These are phyloP conservation scores for Cryptococcus sp. DNA, from an alignment of 1,284 basidiomycete species.

Conservation along the genomic window DNA sequence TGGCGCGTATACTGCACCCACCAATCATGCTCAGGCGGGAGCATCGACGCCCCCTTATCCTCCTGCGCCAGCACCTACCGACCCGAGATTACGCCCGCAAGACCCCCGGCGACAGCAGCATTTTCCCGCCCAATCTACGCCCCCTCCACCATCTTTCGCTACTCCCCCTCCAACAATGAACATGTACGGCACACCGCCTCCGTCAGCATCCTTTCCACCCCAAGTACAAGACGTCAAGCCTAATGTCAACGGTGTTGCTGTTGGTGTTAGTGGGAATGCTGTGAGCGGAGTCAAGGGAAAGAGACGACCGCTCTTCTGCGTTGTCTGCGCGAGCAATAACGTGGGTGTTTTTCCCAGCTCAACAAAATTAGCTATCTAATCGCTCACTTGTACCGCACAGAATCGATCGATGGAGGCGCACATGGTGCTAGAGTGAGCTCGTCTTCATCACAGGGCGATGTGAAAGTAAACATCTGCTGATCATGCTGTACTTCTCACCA, in stretches of 20 bases:
- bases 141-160: constrained; percentile 10
- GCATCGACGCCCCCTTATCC: constrained; percentile 5
- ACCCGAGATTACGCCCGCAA: constrained; percentile 20
- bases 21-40: background rate
- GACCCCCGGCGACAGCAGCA: constrained; percentile 21
- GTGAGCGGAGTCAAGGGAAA: constrained; percentile 15
- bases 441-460: background rate
- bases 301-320: constrained; percentile 80
- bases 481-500: background rate
- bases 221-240: constrained; percentile 10
- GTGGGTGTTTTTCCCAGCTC: constrained; percentile 55
- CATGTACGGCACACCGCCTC: background rate
- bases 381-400: constrained; percentile 54
- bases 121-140: constrained; percentile 1
- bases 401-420: constrained; percentile 99
- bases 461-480: background rate
- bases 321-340: constrained; percentile 97
- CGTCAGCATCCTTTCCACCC: background rate
- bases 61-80: constrained; percentile 4
- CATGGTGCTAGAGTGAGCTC: constrained; percentile 76
- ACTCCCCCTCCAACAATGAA: constrained; percentile 9
- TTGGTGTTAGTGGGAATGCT: constrained; percentile 7
- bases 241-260: constrained; percentile 8
- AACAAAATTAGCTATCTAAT: too few species aligned
- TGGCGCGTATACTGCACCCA: background rate